Percentiles rank a stretch among this genome's conserved stretches.
Evolutionary conservation across 2,329 filamentous ascomycete genomes (phyloP).

Genomic region (Fusarium praegraminearum): DNA sequence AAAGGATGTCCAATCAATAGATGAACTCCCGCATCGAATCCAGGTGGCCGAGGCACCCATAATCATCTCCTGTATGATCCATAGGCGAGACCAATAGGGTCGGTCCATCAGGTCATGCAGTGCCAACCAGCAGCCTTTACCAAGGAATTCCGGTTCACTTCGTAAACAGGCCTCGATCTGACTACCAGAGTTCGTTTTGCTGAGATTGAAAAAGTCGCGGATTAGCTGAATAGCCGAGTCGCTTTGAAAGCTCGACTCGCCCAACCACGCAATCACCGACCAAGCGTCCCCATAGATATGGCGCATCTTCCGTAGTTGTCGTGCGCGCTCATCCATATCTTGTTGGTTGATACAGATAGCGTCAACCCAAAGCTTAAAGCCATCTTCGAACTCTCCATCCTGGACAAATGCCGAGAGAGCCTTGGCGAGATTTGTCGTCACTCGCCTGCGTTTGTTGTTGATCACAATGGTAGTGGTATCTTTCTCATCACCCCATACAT

Average conservation of each 20-base stretch:
- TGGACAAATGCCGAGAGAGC: background rate
- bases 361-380: background rate
- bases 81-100: background rate
- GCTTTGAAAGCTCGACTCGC: background rate
- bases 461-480: background rate
- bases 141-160: background rate
- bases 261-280: background rate
- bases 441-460: background rate
- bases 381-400: background rate
- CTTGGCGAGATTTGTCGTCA: background rate
- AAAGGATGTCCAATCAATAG: background rate
- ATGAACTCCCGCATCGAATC: background rate
- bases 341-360: background rate
- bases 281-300: background rate
- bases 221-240: background rate
- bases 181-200: background rate
- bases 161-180: background rate
- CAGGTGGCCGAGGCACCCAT: background rate
- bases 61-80: background rate
- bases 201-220: background rate
- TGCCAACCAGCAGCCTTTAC: background rate
- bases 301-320: background rate
- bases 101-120: fast-evolving
- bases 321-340: background rate
- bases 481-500: background rate